phyloP scores from a whole-genome alignment of 768 basidiomycete genomes.

The Suillus hirtellus region DNA sequence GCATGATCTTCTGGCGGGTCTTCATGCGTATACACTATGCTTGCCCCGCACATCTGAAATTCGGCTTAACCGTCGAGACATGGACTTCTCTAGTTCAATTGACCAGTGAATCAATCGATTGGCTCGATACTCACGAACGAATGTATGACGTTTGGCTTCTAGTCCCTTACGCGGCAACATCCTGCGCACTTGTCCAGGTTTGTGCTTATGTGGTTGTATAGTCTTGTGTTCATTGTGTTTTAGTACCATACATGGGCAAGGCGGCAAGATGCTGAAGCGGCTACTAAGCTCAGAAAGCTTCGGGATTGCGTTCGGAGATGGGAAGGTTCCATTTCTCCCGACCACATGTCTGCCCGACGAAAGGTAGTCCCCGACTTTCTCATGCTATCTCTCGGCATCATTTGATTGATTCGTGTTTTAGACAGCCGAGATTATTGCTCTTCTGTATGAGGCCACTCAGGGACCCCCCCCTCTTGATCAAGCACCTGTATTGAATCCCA shows the following conservation, averaged over 20 bases:
- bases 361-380: constrained; percentile 56
- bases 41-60: constrained; percentile 87
- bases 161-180: constrained; percentile 85
- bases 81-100: constrained; percentile 75
- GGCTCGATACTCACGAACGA: constrained; percentile 80
- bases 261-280: constrained; percentile 73
- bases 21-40: constrained; percentile 98
- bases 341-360: constrained; percentile 92
- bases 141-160: constrained; percentile 87
- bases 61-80: constrained; percentile 74
- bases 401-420: constrained; percentile 32
- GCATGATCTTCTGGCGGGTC: constrained; percentile 97
- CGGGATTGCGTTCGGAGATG: constrained; percentile 85
- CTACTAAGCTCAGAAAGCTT: constrained; percentile 71
- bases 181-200: constrained; percentile 90
- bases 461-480: constrained; percentile 60
- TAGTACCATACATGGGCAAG: constrained; percentile 95
- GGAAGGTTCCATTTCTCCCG: constrained; percentile 84
- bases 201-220: constrained; percentile 20
- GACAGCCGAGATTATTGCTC: constrained; percentile 90
- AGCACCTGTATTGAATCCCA: constrained; percentile 73
- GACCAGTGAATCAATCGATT: constrained; percentile 83
- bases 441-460: constrained; percentile 93
- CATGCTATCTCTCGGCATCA: background rate
- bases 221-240: constrained; percentile 5